Evolutionary conservation across 441 rosid species (phyloP), one percentile per base, ranked within the genome.

Genomic region (Pelargonium fulgidum): DNA sequence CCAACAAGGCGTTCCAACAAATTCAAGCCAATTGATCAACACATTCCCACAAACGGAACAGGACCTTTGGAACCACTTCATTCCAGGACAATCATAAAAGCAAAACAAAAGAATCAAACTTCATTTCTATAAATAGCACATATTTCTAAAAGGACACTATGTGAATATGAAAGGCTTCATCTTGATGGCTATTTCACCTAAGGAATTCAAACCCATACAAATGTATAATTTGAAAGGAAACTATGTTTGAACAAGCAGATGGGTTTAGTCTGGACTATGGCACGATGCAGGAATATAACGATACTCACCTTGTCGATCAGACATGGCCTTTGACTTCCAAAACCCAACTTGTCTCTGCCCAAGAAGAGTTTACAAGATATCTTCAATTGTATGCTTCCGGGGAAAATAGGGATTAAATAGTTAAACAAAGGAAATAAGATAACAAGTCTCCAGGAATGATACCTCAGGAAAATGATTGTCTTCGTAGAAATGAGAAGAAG

Each of bases 271-370:
- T 4, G 19, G 39, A 5, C 33, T 8, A 16, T 9, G 4, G 10
- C 8, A 17, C 9, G 6, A 58, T 1, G 7, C 2, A 19, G 4
- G 8, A 16, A 65, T 22, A 52, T 33, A 63, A 66, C 63, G 73
- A 54, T 74, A 75, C 89, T 83, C 78, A 84, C 86, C 85, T 78
- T 81, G 85, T 62, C 80, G 85, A 76, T 85, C 93, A 41, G 87
- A 74, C 78, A 81, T 68, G 58, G 74, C 62, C 62, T 80, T 82
- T 26, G 78, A 71, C 81, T 85, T 87, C 87, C 84, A 79, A 73
- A 84, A 84, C 70, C 91, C 91, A 81, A 73, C 72, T 75, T 88
- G 93, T 72, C 83, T 88, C 97, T 89, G 87, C 79, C 67, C 78
- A 58, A 58, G 7, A 85, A 75, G 22, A 73, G 69, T 69, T 62